phyloP scores from a whole-genome alignment of 169 alveolate species.

The Plasmodium reichenowi region DNA sequence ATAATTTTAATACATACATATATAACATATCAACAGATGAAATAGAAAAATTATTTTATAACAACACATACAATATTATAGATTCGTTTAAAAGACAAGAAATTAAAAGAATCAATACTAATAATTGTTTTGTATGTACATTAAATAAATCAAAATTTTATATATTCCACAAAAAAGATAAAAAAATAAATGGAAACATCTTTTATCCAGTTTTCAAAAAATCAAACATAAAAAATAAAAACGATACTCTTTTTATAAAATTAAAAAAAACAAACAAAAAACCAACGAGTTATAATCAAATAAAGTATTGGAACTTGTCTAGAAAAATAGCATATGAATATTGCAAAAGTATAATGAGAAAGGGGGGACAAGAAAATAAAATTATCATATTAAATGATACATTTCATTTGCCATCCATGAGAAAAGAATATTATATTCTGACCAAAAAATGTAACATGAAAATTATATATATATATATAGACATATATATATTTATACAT shows the following conservation, averaged over 20 bases:
- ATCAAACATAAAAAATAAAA: not conserved
- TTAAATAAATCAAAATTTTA: slow-evolving; percentile 17
- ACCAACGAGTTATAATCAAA: slow-evolving; percentile 30
- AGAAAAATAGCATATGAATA: slow-evolving; percentile 54
- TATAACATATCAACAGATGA: slow-evolving; percentile 29
- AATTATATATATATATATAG: not conserved
- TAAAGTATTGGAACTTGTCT: slow-evolving; percentile 42
- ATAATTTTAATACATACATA: slow-evolving; percentile 6
- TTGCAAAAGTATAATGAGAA: slow-evolving; percentile 19
- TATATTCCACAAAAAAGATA: slow-evolving; percentile 13
- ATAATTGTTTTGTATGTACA: not conserved
- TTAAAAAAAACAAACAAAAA: slow-evolving; percentile 20
- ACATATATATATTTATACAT: not conserved
- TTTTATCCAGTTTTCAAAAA: slow-evolving; percentile 11
- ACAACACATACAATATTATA: too few species aligned
- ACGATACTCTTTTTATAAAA: not conserved
- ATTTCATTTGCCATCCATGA: slow-evolving; percentile 72
- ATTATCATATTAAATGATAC: slow-evolving; percentile 55
- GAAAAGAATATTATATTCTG: slow-evolving; percentile 41
- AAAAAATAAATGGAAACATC: not conserved
- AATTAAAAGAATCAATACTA: not conserved
- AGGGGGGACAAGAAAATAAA: not conserved
- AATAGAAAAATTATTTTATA: slow-evolving; percentile 51
- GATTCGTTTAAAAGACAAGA: not conserved
- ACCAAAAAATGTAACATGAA: slow-evolving; percentile 34